Percentiles rank a stretch among this genome's conserved stretches.
Evolutionary conservation across 2,329 filamentous ascomycete genomes (phyloP).

Genomic region (Beauveria asiatica): DNA sequence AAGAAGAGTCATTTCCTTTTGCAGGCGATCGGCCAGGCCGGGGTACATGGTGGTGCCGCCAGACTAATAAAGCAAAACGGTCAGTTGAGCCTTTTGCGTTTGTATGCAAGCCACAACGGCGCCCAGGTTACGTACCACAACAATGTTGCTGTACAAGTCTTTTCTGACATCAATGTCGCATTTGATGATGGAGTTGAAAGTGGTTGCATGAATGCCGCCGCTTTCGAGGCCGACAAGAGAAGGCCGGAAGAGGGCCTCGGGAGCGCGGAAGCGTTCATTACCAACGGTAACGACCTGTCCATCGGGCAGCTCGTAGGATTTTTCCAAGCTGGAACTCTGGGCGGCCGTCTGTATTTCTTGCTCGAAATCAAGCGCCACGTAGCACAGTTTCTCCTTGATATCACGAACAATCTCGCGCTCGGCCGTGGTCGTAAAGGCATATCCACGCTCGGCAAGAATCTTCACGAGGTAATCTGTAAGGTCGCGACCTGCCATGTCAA

Average conservation of each 20-base stretch:
- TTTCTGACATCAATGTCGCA: constrained; percentile 99
- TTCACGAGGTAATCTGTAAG: constrained; percentile 99
- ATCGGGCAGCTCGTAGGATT: constrained; percentile 99
- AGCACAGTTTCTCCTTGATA: constrained; percentile 99
- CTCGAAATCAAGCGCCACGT: constrained; percentile 99
- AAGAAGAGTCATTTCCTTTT: constrained; percentile 99
- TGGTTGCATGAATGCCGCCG: constrained; percentile 98
- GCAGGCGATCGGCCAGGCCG: constrained; percentile 99
- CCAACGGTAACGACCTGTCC: constrained; percentile 99
- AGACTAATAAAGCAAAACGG: constrained; percentile 51
- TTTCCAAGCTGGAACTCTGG: constrained; percentile 98
- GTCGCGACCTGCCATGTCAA: constrained; percentile 99
- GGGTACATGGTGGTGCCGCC: constrained; percentile 99
- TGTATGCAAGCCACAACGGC: too few relatives aligned
- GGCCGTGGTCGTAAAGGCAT: constrained; percentile 99
- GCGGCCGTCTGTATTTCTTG: constrained; percentile 99
- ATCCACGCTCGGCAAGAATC: constrained; percentile 98
- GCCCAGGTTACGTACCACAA: constrained; percentile 69
- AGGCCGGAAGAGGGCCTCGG: constrained; percentile 99
- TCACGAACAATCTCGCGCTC: constrained; percentile 99
- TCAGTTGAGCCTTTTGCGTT: too few relatives aligned
- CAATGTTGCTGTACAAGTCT: constrained; percentile 99
- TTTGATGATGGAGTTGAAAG: constrained; percentile 99
- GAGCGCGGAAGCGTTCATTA: constrained; percentile 99
- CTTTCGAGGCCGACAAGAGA: constrained; percentile 96